Base-by-base conservation (phyloP, 228 moss, liverwort and hornwort species). In the Sphagnum magellanicum region DNA sequence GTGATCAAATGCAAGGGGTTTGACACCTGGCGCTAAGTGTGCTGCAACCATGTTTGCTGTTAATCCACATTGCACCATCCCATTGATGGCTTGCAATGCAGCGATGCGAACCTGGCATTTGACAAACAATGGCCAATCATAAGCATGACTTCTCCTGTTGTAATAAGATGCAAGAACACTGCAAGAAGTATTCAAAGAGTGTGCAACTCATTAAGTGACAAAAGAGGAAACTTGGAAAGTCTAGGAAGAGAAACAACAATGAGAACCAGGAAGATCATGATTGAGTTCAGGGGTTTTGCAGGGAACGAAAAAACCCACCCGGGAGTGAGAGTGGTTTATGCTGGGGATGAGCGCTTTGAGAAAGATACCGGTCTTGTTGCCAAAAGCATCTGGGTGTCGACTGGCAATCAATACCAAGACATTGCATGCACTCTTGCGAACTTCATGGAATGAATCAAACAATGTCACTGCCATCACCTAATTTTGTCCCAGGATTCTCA, bases 1-100 rank as follows among this genome's bases (percentile, higher is more conserved):
- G 53, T 90, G 90, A 75, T 95, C 95, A 58, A 92, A 92, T 66
- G 90, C 87, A 76, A 88, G 78, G 50, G 84, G 77, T 71, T 90
- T 95, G 52, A 82, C 85, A 72, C 86, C 88, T 70, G 90, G 87
- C 49, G 81, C 88, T 63, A 95, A 69, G 10, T 80, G 74, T 61
- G 85, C 78, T 51, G 88, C 83, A n/a, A 90, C 67, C 70, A 78
- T 74, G 59, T 76, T 82, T 51, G 83, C 69, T 75, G 88, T 81
- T 67, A 92, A 73, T 10, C 95, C 92, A 63, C 83, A 80, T 63
- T 65, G 79, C 17, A 90, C 81, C 78, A 92, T 80, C 32, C 78
- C 83, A 81, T 92, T 86, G 63, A 92, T 81, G 60, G 83, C 92
- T 82, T 85, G 88, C 60, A 95, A 70, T 50, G 85, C 72, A 50